phyloP scores from a whole-genome alignment of 2,329 filamentous ascomycete species.

The Fusarium paranaense region DNA sequence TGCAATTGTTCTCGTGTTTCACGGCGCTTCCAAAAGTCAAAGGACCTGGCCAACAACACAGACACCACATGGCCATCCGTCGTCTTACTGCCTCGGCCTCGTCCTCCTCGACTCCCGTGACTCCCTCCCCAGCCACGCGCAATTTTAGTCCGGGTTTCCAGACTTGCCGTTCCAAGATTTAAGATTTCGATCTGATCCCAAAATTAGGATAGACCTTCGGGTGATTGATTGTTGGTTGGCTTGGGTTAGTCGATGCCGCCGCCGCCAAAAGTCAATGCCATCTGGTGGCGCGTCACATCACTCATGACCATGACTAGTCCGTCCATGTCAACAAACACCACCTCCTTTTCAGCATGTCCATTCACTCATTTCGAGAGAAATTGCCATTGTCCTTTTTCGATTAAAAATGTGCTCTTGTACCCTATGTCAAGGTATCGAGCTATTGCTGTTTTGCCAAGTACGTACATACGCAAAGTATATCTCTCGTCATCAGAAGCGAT shows the following conservation, averaged over 20 bases:
- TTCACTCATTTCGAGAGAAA: conserved; percentile 26
- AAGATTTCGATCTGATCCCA: conserved; percentile 28
- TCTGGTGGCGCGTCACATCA: conserved; percentile 11
- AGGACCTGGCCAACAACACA: background rate
- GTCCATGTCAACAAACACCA: background rate
- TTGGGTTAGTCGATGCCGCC: background rate
- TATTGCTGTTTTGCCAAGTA: conserved; percentile 38
- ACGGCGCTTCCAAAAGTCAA: background rate
- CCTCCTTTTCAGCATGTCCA: background rate
- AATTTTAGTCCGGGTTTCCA: background rate
- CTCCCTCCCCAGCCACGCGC: background rate
- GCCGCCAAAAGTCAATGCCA: conserved; percentile 8
- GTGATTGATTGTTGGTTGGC: background rate
- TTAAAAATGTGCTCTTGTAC: conserved; percentile 33
- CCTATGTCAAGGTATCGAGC: conserved; percentile 28
- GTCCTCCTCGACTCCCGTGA: background rate
- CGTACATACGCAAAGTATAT: conserved; percentile 38
- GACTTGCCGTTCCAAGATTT: conserved; percentile 1
- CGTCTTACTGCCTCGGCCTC: background rate
- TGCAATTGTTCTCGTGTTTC: conserved; percentile 12
- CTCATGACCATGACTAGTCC: background rate
- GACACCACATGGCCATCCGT: background rate
- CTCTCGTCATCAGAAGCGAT: conserved; percentile 2
- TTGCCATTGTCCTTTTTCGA: conserved; percentile 30
- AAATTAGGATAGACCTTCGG: conserved; percentile 20